Conservation (phyloP, 176 grass and related monocot genomes). For the Saccharum spontaneum region DNA sequence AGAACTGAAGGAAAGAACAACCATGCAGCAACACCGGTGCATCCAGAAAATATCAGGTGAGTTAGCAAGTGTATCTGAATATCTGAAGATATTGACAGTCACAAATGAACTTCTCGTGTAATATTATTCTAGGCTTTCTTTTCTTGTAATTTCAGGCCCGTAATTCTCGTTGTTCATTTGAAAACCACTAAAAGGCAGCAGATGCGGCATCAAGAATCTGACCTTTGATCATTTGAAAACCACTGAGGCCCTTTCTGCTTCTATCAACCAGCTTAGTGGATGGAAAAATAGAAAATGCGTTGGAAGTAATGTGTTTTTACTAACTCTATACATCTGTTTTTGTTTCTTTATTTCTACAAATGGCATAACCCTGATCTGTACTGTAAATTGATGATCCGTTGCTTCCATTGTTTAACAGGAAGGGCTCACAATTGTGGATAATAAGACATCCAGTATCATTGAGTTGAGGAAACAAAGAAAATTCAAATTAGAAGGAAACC, state of each 20-base stretch:
- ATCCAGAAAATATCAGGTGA: conserved; percentile 44
- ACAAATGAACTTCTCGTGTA: neutral
- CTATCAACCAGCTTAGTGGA: conserved; percentile 68
- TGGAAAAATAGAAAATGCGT: conserved; percentile 76
- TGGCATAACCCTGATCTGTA: neutral
- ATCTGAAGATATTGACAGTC: neutral
- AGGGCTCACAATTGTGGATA: conserved; percentile 40
- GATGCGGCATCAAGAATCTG: conserved; percentile 37
- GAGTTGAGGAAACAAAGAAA: conserved; percentile 57
- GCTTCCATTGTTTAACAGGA: conserved; percentile 36
- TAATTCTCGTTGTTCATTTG: conserved; percentile 41
- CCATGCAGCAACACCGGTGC: conserved; percentile 19
- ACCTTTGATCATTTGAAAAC: conserved; percentile 47
- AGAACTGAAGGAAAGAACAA: conserved; percentile 6
- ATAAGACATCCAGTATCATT: conserved; percentile 52
- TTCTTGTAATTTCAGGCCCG: conserved; percentile 6
- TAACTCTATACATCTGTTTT: neutral
- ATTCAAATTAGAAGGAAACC: conserved; percentile 50
- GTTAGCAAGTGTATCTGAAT: neutral
- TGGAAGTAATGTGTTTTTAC: conserved; percentile 56
- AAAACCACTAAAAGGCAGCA: conserved; percentile 40
- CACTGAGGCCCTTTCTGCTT: conserved; percentile 70
- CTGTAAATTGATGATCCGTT: neutral
- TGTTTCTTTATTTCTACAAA: neutral
- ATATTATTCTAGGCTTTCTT: neutral